Base-by-base conservation (phyloP, 2,329 filamentous ascomycete species). In the Aureobasidium melanogenum region DNA sequence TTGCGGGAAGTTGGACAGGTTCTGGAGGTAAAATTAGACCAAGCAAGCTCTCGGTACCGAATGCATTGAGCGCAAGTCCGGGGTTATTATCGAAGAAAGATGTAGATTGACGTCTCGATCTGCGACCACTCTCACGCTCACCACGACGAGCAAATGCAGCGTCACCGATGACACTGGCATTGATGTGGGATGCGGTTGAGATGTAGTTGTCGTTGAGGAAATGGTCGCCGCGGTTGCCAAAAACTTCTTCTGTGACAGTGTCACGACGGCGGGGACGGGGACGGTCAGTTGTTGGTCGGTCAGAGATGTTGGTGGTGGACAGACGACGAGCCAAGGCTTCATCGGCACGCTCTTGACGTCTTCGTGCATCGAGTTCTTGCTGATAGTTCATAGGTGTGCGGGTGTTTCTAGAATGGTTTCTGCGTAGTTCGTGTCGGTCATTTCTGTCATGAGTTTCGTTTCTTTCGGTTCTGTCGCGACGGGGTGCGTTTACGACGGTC, bases 181-280 rank as follows among this genome's bases (percentile, higher is more conserved):
- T 50, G 43, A 59, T 59, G 1, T 71, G 68, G 50, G 72, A 67
- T 1, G 69, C 66, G 4, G 67, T 68, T 22, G 68, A 67, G 17
- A 78, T 68, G 63, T 84, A 86, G 63, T 84, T 77, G 30, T 87
- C 82, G 62, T 85, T 85, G 78, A 85, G 80, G 67, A 84, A 83
- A 66, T 87, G 83, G 15, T 75, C 77, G 1, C 77, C 76, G 14
- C 79, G 75, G 63, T 84, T 84, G 24, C 79, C 79, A 9, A 81
- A 61, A 32, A 61, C 48, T 39, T 54, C 19, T 47, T 61, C 47
- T 2, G 44, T 59, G 44, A 30, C 76, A 56, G 77, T 77, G 58
- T 76, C 75, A 59, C 68, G 71, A 51, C 32, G 61, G 19, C 39
- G 39, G 14, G 67, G 66, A 66, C 67, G 2, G 64, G 66, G 26